Base-by-base conservation (phyloP, 129 eudicot species). In the Cynara cardunculus region DNA sequence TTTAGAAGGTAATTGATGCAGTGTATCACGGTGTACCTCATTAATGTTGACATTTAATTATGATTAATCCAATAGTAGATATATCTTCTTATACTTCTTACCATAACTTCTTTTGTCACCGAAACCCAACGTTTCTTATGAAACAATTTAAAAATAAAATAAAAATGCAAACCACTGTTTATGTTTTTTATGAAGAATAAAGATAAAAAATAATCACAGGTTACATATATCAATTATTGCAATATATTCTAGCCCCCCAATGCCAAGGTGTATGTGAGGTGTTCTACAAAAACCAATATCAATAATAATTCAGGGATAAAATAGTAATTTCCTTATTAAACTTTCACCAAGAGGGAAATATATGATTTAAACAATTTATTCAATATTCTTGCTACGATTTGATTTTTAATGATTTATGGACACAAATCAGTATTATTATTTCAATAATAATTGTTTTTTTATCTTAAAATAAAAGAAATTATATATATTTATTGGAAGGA, bases 131-230 rank as follows among this genome's bases (percentile, higher is more conserved):
- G n/a, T n/a, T 8, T 1, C 4, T 32, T 1, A 1, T 0, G 9
- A 37, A 37, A 37, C 13, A 37, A 37, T 1, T 37, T 8, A 1
- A 13, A 9, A 37, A 37, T 32, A 34, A 34, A 37, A 37, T 8
- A 8, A 37, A 9, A 37, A 37, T 9, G 13, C 46, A 37, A 37
- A 8, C 13, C 8, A 8, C 13, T 37, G 2, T 8, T 37, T 1
- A 9, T 0, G 9, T 8, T 37, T 18, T 49, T 49, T 18, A 16
- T 18, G 62, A 61, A 61, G 41, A 32, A 46, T 75, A 78, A 34
- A 34, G 7, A n/a, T 37, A 37, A 78, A 41, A 78, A 78, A n/a
- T 1, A 19, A 32, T 78, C 75, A 78, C 69, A 30, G 11, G 82
- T 27, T 11, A 46, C 22, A 13, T 41, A 39, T 25, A 18, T 68